Evolutionary conservation across 1,284 basidiomycete genomes (phyloP), one percentile per base, ranked within the genome.

Genomic region (Ganoderma boninense): DNA sequence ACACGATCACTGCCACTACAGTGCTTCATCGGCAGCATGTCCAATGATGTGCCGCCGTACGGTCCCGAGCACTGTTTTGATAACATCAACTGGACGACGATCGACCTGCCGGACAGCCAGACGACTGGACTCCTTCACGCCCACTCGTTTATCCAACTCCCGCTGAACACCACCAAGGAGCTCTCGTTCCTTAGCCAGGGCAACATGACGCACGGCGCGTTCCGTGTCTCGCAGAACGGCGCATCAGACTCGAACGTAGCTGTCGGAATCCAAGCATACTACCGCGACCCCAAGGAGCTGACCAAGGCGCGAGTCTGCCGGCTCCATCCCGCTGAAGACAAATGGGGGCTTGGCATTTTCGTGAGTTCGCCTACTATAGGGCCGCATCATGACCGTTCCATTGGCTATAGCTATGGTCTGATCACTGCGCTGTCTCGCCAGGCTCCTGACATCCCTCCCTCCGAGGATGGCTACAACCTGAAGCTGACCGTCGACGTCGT

Each of bases 121-220:
- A 60, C 57, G 57, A 40, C 57, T 6, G 57, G 57, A 40, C 57
- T 16, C 10, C 57, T 60, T n/a, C 57, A 60, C n/a, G 57, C 57
- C 2, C 57, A 60, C 20, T 18, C 57, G 10, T 60, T 60, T 10
- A 29, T 60, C 11, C 20, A 40, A 2, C 57, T 60, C 57, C 57
- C 57, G 18, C n/a, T 60, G 7, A 23, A 40, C 38, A 38, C 18
- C 4, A 60, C 57, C n/a, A 60, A 38, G 35, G 35, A 60, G 57
- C 32, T 60, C 7, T 38, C 57, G 38, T 60, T 60, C 57, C 32
- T 60, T 2, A 60, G 38, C 35, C 57, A 20, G 20, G 57, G 57
- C 32, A 60, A 60, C 35, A 60, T 60, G 57, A 40, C 57, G 2
- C 57, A 60, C 18, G 57, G 57, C 57, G 57, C 57, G n/a, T 60